Base-by-base conservation (phyloP, 2,329 filamentous ascomycete species). In the Aspergillus proliferans region DNA sequence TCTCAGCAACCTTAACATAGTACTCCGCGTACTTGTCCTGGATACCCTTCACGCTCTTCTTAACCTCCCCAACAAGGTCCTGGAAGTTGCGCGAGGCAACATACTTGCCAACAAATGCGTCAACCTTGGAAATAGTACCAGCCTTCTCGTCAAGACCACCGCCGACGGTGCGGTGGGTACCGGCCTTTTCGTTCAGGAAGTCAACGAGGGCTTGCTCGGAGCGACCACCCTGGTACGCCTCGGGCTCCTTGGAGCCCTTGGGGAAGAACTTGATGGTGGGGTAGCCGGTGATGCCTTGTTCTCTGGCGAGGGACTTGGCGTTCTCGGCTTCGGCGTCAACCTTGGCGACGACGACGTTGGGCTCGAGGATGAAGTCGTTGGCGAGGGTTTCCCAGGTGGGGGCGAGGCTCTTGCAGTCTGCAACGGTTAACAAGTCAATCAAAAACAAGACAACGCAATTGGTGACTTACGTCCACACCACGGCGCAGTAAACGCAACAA, bases 241-340 rank as follows among this genome's bases (percentile, higher is more conserved):
- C 79, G 42, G 83, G 71, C 64, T 86, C 83, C 55, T 80, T 87
- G 65, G 84, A 87, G 60, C 90, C 91, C 69, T 86, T 87, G 59
- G 89, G 82, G 81, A 96, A 98, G 82, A 86, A 98, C 77, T 95
- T 95, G 78, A 98, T 95, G 54, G 93, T 98, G 45, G 93, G 93
- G 79, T 94, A 98, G 33, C 86, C 88, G 48, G 80, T 80, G 58
- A 98, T 82, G 52, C 84, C 88, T 66, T 93, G 85, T 46, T 85
- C 83, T 65, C 82, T 72, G 46, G 90, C 85, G 45, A 85, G 83
- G 41, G 81, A 80, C 75, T 95, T 96, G 71, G 86, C 83, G 71
- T 88, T 88, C 61, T 88, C 84, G 26, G 86, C 83, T 74, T 98
- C 92, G 65, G 89, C 91, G 67, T 98, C 92, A 53, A 98, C 86